A percentile compares a stretch with the other conserved stretches of the same genome.
Conservation (phyloP, 495 filamentous ascomycete species). For the Symbiotaphrina buchneri region DNA sequence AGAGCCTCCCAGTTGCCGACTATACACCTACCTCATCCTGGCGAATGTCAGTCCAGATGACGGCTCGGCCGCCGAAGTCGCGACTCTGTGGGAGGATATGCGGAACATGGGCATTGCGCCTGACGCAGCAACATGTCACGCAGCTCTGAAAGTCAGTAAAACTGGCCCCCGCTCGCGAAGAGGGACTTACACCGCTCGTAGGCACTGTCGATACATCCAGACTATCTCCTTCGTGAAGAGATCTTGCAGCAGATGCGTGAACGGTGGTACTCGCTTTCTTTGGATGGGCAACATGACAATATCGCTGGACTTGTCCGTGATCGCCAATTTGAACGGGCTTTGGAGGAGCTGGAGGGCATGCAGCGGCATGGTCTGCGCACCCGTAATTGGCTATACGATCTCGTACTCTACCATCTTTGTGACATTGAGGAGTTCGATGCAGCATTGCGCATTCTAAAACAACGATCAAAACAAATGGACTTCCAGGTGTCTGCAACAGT, state of each 20-base stretch:
- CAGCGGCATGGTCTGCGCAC: slow-evolving; percentile 27
- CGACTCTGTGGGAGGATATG: slow-evolving; percentile 47
- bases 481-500: slow-evolving; percentile 22
- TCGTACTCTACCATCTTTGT: slow-evolving; percentile 46
- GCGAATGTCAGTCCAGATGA: slow-evolving; percentile 37
- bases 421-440: slow-evolving; percentile 53
- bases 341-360: slow-evolving; percentile 51
- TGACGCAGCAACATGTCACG: slow-evolving; percentile 45
- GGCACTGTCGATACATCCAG: slow-evolving; percentile 64
- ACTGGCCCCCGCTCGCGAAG: neutral
- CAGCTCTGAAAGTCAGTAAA: slow-evolving; percentile 37
- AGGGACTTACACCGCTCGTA: too few species aligned
- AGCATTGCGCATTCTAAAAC: slow-evolving; percentile 38
- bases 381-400: slow-evolving; percentile 50
- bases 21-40: slow-evolving; percentile 54
- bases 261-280: slow-evolving; percentile 42
- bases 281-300: slow-evolving; percentile 41
- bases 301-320: slow-evolving; percentile 57
- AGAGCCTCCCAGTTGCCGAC: slow-evolving; percentile 35
- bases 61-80: slow-evolving; percentile 40
- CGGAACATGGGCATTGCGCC: slow-evolving; percentile 28
- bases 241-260: slow-evolving; percentile 49
- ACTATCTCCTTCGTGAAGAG: slow-evolving; percentile 50
- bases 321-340: slow-evolving; percentile 56
- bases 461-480: slow-evolving; percentile 22